Base-by-base conservation (phyloP, 2,329 filamentous ascomycete species). In the Catunica adiposa region DNA sequence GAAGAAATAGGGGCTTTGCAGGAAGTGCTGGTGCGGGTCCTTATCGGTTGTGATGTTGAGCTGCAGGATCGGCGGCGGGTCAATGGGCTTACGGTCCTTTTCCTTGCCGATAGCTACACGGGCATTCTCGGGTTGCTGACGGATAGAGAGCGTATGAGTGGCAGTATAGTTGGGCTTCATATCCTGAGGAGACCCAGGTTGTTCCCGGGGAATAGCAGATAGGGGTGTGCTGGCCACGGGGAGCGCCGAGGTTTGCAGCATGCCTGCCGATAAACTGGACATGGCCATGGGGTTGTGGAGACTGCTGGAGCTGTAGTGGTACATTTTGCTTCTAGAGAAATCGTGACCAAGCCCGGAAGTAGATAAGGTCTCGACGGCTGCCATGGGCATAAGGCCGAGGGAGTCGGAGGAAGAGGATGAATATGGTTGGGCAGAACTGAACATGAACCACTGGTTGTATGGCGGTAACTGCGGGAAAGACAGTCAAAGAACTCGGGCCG, bases 71-170 rank as follows among this genome's bases (percentile, higher is more conserved):
- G 88, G 88, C 11, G 88, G 88, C 53, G 89, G 88, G 66, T 95
- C 88, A 63, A 95, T 80, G 6, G 88, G 86, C 67, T 94, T 94
- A 61, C 88, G 82, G 64, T 86, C 84, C 73, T 88, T 88, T 64
- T 88, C 84, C 67, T 88, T 88, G 61, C 80, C 80, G 61, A 82
- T 74, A 46, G 82, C 78, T 55, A 86, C 79, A 60, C 83, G 76
- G 52, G 80, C 83, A 67, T 79, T 74, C 61, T 75, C 72, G 54
- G 84, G 84, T 64, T 83, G 75, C 68, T 88, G 84, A 61, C 79
- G 75, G 61, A 87, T 73, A 56, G 66, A 68, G 61, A 84, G 70
- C 52, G 57, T 55, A 53, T 61, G 37, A 3, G 54, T 22, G 54
- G 15, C 53, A 11, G 54, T 14, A 29, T 53, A 57, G 50, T 38